phyloP scores from a whole-genome alignment of 2,329 filamentous ascomycete species.

The Fusarium secorum region DNA sequence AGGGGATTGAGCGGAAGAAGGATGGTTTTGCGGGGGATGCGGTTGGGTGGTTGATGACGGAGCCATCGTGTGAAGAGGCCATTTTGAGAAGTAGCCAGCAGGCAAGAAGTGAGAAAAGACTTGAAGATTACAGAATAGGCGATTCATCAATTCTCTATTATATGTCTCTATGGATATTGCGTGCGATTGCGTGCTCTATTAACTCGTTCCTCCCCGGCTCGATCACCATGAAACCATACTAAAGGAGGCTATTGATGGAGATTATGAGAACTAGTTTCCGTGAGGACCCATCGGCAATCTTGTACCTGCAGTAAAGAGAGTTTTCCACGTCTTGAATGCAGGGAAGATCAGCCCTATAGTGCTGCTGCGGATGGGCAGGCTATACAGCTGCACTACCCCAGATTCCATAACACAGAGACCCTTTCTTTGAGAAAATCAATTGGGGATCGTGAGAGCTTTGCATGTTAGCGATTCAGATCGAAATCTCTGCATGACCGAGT shows the following conservation, averaged over 20 bases:
- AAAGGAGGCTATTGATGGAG: not conserved
- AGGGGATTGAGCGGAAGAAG: slow-evolving; percentile 28
- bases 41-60: not conserved
- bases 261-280: not conserved
- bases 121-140: not conserved
- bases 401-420: not conserved
- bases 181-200: slow-evolving; percentile 22
- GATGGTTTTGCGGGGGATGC: not conserved
- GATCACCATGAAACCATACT: not conserved
- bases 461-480: not conserved
- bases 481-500: not conserved
- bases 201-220: not conserved
- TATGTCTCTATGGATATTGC: not conserved
- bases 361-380: not conserved
- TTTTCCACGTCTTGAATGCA: not conserved
- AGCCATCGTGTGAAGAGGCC: slow-evolving; percentile 9
- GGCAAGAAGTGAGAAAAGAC: too few species aligned
- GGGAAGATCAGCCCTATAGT: not conserved
- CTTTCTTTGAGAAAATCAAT: accelerated
- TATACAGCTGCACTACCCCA: not conserved
- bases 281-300: not conserved
- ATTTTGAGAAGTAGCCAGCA: not conserved
- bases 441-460: accelerated
- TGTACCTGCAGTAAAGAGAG: slow-evolving; percentile 11
- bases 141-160: not conserved